Evolutionary conservation across 2,329 filamentous ascomycete species (phyloP).

Genomic region (Neurospora sp.): DNA sequence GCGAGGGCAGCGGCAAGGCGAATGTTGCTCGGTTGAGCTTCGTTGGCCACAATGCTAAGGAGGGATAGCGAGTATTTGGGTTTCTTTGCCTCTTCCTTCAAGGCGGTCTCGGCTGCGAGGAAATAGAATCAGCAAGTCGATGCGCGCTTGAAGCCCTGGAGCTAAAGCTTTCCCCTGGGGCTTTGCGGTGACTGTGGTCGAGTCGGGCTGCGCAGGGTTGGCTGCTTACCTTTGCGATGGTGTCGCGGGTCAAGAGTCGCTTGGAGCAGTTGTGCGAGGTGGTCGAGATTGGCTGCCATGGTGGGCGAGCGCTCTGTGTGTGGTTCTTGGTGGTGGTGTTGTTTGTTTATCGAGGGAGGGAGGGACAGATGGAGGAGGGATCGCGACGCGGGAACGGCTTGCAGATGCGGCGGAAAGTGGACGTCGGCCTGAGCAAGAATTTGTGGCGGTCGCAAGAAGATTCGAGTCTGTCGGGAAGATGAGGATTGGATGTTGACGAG

Average conservation of each 20-base stretch:
- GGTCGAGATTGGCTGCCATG: slow-evolving; percentile 48
- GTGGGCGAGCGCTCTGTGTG: slow-evolving; percentile 8
- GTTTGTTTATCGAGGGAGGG: not conserved
- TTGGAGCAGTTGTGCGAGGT: slow-evolving; percentile 74
- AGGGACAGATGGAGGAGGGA: not conserved
- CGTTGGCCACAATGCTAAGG: slow-evolving; percentile 79
- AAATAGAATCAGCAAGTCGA: slow-evolving; percentile 2
- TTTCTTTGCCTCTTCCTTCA: slow-evolving; percentile 70
- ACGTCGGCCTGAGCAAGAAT: not conserved
- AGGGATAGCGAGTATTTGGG: slow-evolving; percentile 81
- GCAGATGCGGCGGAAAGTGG: not conserved
- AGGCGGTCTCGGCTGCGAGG: slow-evolving; percentile 62
- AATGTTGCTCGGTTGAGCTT: slow-evolving; percentile 62
- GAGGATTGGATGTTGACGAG: not conserved
- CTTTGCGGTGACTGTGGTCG: not conserved
- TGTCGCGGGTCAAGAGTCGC: slow-evolving; percentile 81
- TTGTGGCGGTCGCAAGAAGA: not conserved
- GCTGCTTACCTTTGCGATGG: slow-evolving; percentile 69
- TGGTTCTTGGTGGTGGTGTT: slow-evolving; percentile 2
- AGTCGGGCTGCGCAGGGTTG: slow-evolving; percentile 2
- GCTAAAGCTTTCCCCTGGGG: not conserved
- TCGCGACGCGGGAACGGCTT: not conserved
- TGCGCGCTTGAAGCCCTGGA: not conserved
- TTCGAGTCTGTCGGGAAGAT: not conserved
- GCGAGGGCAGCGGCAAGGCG: slow-evolving; percentile 81